Evolutionary conservation across 2,329 filamentous ascomycete genomes (phyloP).

Genomic region (Phyllosticta capitalensis): DNA sequence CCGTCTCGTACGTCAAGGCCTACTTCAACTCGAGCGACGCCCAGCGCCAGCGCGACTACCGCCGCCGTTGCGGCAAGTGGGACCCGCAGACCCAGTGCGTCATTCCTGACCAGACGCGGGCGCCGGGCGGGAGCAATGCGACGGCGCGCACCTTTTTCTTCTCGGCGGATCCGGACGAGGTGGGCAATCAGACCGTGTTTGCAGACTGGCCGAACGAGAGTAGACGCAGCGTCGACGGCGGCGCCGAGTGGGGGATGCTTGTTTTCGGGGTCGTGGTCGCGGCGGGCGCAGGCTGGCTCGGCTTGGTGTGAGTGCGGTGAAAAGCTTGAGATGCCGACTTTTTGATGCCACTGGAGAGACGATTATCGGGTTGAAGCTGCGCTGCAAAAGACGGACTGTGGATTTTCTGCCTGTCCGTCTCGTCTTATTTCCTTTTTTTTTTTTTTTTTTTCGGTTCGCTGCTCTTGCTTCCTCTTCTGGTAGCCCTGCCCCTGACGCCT

Average conservation of each 20-base stretch:
- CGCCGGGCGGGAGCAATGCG: slow-evolving; percentile 21
- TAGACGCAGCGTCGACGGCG: background rate
- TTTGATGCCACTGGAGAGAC: background rate
- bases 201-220: slow-evolving; percentile 3
- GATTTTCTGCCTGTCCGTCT: background rate
- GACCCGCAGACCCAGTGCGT: slow-evolving; percentile 20
- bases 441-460: background rate
- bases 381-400: background rate
- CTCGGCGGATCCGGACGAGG: slow-evolving; percentile 18
- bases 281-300: background rate
- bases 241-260: background rate
- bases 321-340: background rate
- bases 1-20: slow-evolving; percentile 61
- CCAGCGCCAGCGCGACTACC: slow-evolving; percentile 21
- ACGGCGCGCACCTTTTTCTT: slow-evolving; percentile 30
- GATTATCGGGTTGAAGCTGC: background rate
- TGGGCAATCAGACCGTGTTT: slow-evolving; percentile 22
- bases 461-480: background rate
- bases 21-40: slow-evolving; percentile 64
- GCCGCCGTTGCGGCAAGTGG: slow-evolving; percentile 21
- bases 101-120: slow-evolving; percentile 23
- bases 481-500: no score
- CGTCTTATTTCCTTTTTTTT: background rate
- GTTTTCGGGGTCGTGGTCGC: slow-evolving; percentile 2
- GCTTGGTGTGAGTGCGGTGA: background rate